Evolutionary conservation across 2,329 filamentous ascomycete species (phyloP), one percentile per base, ranked within the genome.

Genomic region (Raffaelea albimanens): DNA sequence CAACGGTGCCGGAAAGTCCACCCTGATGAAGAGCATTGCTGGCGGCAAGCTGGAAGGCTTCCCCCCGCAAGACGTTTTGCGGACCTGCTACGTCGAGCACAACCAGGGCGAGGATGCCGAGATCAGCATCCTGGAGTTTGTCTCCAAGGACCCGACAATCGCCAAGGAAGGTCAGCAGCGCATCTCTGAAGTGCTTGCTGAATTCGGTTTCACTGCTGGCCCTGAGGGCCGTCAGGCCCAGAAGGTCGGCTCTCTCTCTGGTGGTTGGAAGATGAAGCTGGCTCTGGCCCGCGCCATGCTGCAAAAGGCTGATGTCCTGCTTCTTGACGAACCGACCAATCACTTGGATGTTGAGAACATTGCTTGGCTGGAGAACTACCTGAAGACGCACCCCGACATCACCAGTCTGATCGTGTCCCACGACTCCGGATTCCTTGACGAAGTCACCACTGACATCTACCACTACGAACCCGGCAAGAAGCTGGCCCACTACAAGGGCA

Each of bases 241-340:
- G 63, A 87, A 85, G 58, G 93, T 98, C 50, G 93, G 93, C 57
- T 96, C 91, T 19, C 71, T 98, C 33, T 97, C 93, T 40, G 93
- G 93, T 69, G 93, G 93, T 63, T 98, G 93, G 93, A 97, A 97
- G 79, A 98, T 98, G 93, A 98, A 98, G 81, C 73, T 98, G 52
- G 93, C 93, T 55, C 70, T 98, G 65, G 93, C 93, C 45, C 82
- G 93, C 59, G 93, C 93, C 54, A 97, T 98, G 90, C 77, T 98
- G 60, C 87, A 93, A 75, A 86, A 83, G 61, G 91, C 93, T n/a
- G 93, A 98, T 64, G 90, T 98, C 44, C 78, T 98, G 50, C 75
- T 98, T 45, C 81, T 98, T 49, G 93, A 98, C 76, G 93, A 98
- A 78, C 93, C 93, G 67, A 98, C 93, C 59, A 98, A 98, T 73